Evolutionary conservation across 768 basidiomycete species (phyloP).

Genomic region (Amanita pallidorosea): DNA sequence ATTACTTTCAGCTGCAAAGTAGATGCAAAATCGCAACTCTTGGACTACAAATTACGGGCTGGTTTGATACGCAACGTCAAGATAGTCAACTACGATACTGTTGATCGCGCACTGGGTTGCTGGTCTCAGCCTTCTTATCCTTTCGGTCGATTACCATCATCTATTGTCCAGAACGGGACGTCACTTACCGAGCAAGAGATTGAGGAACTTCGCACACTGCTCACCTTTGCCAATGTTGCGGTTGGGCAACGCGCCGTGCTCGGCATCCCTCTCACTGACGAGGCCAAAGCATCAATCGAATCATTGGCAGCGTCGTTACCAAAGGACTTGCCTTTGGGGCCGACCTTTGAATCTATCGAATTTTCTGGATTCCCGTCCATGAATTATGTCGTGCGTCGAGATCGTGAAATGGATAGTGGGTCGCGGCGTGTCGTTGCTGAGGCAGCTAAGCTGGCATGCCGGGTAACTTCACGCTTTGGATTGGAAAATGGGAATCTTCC

Average conservation of each 20-base stretch:
- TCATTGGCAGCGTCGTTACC: conserved; percentile 14
- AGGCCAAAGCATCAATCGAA: conserved; percentile 1
- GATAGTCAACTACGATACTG: conserved; percentile 53
- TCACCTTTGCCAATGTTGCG: conserved; percentile 10
- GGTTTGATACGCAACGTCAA: conserved; percentile 65
- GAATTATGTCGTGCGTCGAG: conserved; percentile 32
- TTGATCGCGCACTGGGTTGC: conserved; percentile 41
- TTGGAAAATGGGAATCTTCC: conserved; percentile 43
- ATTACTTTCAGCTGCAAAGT: conserved; percentile 78
- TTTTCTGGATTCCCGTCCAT: conserved; percentile 40
- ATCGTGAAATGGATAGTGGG: conserved; percentile 21
- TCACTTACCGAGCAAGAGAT: conserved; percentile 12
- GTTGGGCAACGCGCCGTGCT: conserved; percentile 10
- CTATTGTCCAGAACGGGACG: not conserved
- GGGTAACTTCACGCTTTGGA: conserved; percentile 65
- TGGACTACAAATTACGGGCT: conserved; percentile 59
- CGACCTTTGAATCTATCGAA: conserved; percentile 17
- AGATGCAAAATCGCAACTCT: conserved; percentile 46
- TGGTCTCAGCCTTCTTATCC: conserved; percentile 22
- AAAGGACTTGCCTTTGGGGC: conserved; percentile 19
- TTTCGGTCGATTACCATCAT: conserved; percentile 20
- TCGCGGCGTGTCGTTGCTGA: conserved; percentile 59
- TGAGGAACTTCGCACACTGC: conserved; percentile 20
- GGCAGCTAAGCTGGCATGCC: conserved; percentile 72
- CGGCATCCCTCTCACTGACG: conserved; percentile 12